phyloP scores from a whole-genome alignment of 108 stramenopile species.

The Nitzschia sp. region DNA sequence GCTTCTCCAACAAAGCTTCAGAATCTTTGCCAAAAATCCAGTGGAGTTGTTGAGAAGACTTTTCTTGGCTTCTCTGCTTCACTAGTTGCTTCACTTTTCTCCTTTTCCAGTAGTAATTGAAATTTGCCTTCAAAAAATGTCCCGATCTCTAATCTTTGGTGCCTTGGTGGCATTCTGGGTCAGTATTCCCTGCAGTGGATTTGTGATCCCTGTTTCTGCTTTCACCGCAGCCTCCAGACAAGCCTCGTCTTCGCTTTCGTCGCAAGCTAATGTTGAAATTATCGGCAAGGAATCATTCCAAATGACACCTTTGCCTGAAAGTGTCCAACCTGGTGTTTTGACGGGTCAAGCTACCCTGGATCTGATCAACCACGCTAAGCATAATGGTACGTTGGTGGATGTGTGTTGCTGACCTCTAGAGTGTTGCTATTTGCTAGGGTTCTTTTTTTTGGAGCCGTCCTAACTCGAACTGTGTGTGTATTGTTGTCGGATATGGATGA shows the following conservation, averaged over 20 bases:
- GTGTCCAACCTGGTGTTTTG: slow-evolving; percentile 80
- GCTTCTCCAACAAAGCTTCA: too few relatives aligned
- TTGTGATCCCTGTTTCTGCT: slow-evolving; percentile 21
- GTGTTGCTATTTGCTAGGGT: too few relatives aligned
- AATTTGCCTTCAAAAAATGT: neutral
- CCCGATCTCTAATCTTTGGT: slow-evolving; percentile 1
- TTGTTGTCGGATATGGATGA: too few relatives aligned
- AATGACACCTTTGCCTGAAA: slow-evolving; percentile 74
- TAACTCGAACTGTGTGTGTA: too few relatives aligned
- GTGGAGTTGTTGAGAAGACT: too few relatives aligned
- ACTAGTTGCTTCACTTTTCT: too few relatives aligned
- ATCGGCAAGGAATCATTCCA: slow-evolving; percentile 71
- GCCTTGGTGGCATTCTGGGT: neutral
- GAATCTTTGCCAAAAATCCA: too few relatives aligned
- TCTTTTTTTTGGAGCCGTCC: neutral
- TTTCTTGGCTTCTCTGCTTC: too few relatives aligned
- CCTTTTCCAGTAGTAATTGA: neutral
- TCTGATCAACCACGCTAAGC: slow-evolving; percentile 75
- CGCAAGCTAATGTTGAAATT: slow-evolving; percentile 46
- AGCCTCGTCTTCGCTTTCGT: too few relatives aligned
- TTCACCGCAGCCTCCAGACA: too few relatives aligned
- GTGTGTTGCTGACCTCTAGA: too few relatives aligned
- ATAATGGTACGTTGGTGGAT: slow-evolving; percentile 46
- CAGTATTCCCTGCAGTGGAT: slow-evolving; percentile 18
- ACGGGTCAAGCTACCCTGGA: slow-evolving; percentile 76